A percentile compares a stretch with the other conserved stretches of the same genome.
Evolutionary conservation across 805 yeast species (phyloP).

Genomic region (Hagleromyces aurorensis): DNA sequence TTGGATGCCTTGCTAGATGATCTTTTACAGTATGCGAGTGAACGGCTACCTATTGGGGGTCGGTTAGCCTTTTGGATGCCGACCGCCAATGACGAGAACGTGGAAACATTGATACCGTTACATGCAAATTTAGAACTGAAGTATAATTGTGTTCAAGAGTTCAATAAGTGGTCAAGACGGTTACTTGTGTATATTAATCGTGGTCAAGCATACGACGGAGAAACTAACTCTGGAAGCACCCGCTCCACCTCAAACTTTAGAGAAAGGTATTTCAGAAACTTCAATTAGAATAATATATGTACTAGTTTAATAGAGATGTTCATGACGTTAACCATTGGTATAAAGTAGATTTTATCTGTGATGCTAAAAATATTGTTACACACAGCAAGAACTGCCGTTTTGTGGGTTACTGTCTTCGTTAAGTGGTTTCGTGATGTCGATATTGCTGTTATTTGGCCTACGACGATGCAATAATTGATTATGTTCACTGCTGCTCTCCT

Average conservation of each 20-base stretch:
- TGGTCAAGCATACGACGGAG: slow-evolving; percentile 46
- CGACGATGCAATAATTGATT: too few species aligned
- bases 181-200: slow-evolving; percentile 72
- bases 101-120: slow-evolving; percentile 63
- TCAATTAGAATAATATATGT: slow-evolving; percentile 37
- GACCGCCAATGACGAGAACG: slow-evolving; percentile 79
- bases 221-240: slow-evolving; percentile 37
- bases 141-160: slow-evolving; percentile 75
- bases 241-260: slow-evolving; percentile 54
- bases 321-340: too few species aligned
- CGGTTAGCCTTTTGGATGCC: slow-evolving; percentile 97
- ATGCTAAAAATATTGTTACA: slow-evolving; percentile 8
- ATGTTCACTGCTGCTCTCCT: not conserved
- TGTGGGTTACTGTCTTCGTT: slow-evolving; percentile 20
- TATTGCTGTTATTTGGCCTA: slow-evolving; percentile 4
- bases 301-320: too few species aligned
- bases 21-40: slow-evolving; percentile 62
- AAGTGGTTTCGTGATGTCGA: slow-evolving; percentile 24
- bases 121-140: slow-evolving; percentile 66
- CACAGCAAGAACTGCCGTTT: slow-evolving; percentile 12
- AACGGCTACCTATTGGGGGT: slow-evolving; percentile 64
- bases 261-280: slow-evolving; percentile 67
- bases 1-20: slow-evolving; percentile 73
- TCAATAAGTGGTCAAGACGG: slow-evolving; percentile 89
- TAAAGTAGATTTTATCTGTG: too few species aligned